Percentiles rank a stretch among this genome's conserved stretches.
Conservation (phyloP, 2,329 filamentous ascomycete genomes). For the Incumbomyces delicatus region DNA sequence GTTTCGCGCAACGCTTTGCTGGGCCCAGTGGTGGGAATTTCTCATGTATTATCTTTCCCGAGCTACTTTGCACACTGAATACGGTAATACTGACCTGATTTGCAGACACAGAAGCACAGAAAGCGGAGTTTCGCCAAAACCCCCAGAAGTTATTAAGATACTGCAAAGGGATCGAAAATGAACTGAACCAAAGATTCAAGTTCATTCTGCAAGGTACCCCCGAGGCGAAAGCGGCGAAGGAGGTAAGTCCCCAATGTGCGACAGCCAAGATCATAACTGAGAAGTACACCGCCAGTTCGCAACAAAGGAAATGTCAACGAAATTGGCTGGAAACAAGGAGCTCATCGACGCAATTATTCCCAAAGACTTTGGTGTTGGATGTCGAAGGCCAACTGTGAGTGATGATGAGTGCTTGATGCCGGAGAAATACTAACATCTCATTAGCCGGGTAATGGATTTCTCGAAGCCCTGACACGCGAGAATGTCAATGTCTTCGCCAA, state of each 20-base stretch:
- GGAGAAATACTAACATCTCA: too few relatives aligned
- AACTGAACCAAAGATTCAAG: conserved; percentile 45
- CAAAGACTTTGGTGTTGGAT: conserved; percentile 35
- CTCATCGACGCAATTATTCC: conserved; percentile 38
- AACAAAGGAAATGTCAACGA: conserved; percentile 14
- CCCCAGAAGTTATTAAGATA: conserved; percentile 28
- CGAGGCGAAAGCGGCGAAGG: conserved; percentile 33
- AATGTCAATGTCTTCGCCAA: conserved; percentile 38
- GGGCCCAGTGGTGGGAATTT: conserved; percentile 18
- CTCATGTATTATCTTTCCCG: too few relatives aligned
- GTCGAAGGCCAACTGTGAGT: conserved; percentile 33
- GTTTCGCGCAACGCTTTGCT: conserved; percentile 18
- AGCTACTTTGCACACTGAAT: too few relatives aligned
- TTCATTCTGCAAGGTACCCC: conserved; percentile 43
- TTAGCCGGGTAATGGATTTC: conserved; percentile 34
- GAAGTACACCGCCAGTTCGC: too few relatives aligned
- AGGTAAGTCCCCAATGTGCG: too few relatives aligned
- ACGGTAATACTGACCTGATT: too few relatives aligned
- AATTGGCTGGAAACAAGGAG: conserved; percentile 26
- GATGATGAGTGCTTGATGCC: too few relatives aligned
- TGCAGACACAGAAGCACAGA: conserved; percentile 8
- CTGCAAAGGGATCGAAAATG: conserved; percentile 39
- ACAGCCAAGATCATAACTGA: too few relatives aligned
- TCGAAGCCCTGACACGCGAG: conserved; percentile 31
- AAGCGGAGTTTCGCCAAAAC: conserved; percentile 34